Evolutionary conservation across 352 stramenopile genomes (phyloP), one percentile per base, ranked within the genome.

Genomic region (Globisporangium ultimum): DNA sequence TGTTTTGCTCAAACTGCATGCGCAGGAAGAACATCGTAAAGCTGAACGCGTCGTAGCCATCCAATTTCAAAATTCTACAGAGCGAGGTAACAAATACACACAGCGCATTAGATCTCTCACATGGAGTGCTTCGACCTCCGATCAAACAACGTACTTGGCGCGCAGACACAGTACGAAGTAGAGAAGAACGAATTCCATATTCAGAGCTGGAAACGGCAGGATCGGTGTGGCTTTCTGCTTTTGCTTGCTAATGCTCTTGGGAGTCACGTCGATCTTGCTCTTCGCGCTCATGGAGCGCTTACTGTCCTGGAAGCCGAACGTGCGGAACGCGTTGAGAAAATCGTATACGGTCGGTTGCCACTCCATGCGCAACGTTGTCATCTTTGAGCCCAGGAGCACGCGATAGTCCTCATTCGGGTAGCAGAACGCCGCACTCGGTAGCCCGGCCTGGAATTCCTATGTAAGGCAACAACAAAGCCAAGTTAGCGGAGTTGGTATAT

Each of bases 21-120:
- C 83, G 82, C 47, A 94, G 55, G 55, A 94, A 91, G 48, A 94
- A 94, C 72, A 92, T 90, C 10, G 79, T 90, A 60, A 89, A 90
- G 64, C 80, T 89, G 65, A 91, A 91, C 11, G 81, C 77, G 50
- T 94, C 84, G 60, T 91, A 91, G 11, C 77, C 77, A 48, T 89
- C 76, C 24, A 89, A 64, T 12, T 58, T 75, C 13, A 94, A 66
- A 43, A 75, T 63, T 7, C 67, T 74, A 10, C 28, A 36, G 28
- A 10, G 28, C 8, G 9, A 36, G 7, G 28, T 5, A 36, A 36
- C 14, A 48, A 53, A 55, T 18, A 58, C 43, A 57, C 32, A 53
- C 15, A 62, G 12, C 14, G 17, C 57, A 53, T 38, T 54, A 60
- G 7, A 53, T 15, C 8, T 10, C 51, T 38, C 18, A 40, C 34